These are phyloP conservation scores for Cicer chorassanicum DNA, from an alignment of 306 rosid species.

Conservation along the genomic window DNA sequence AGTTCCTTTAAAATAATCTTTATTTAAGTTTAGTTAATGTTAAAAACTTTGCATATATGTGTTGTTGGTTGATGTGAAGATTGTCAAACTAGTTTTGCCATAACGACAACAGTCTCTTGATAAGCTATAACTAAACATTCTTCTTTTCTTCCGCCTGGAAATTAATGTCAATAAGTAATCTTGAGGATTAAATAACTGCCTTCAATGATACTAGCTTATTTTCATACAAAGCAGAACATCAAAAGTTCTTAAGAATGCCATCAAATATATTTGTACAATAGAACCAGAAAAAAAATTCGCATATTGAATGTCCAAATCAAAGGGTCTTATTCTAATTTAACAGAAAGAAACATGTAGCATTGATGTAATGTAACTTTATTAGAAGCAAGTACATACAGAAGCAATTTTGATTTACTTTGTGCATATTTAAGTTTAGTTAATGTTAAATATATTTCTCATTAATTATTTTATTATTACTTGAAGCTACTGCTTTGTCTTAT, in stretches of 20 bases:
- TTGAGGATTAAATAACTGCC: slow-evolving; percentile 3
- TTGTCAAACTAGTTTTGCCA: slow-evolving; percentile 33
- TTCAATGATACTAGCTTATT: slow-evolving; percentile 29
- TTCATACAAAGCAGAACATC: slow-evolving; percentile 10
- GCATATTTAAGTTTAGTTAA: neutral
- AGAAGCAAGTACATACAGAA: slow-evolving; percentile 27
- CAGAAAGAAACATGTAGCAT: slow-evolving; percentile 32
- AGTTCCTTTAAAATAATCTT: too few species aligned
- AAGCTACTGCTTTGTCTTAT: too few species aligned
- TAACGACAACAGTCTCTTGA: neutral
- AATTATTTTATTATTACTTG: too few species aligned
- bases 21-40: too few species aligned
- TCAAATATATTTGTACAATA: slow-evolving; percentile 10
- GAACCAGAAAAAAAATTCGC: slow-evolving; percentile 3
- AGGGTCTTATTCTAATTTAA: slow-evolving; percentile 23
- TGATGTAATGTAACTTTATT: slow-evolving; percentile 11
- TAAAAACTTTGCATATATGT: neutral
- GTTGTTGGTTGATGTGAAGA: slow-evolving; percentile 18
- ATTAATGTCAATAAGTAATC: slow-evolving; percentile 37
- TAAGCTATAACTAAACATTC: slow-evolving; percentile 37
- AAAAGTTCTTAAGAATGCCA: slow-evolving; percentile 17
- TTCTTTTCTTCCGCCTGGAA: slow-evolving; percentile 58
- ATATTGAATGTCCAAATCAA: slow-evolving; percentile 15
- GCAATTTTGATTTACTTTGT: slow-evolving; percentile 6
- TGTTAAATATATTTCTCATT: too few species aligned